Evolutionary conservation across 2,329 filamentous ascomycete genomes (phyloP), one percentile per base, ranked within the genome.

Genomic region (Byssoonygena ceratinophila): DNA sequence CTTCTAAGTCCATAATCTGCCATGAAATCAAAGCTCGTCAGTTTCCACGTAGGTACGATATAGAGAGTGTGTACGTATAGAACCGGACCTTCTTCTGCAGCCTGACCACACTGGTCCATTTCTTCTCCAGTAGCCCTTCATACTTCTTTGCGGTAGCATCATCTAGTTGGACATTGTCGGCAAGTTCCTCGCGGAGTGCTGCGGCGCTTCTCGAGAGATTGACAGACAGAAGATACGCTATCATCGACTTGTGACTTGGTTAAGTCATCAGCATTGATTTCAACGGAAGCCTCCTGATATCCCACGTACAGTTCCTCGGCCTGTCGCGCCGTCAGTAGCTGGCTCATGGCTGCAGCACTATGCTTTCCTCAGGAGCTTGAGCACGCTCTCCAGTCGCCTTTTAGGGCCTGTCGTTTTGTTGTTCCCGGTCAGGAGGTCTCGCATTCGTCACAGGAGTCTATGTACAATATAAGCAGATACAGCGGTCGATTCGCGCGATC

Each of bases 91-190:
- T 97, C 71, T 95, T 96, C 72, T 97, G 91, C 68, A 97, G 71
- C 56, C 91, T 80, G 63, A 96, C 89, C 25, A 97, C 85, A 63
- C 88, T 92, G 18, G 91, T 97, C 91, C 91, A 97, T 75, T 97
- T 97, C 79, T 95, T 96, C 76, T 97, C 91, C 59, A 97, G 72
- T 25, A 97, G 71, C 1, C 87, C 86, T 70, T 95, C 89, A 72
- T 96, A 97, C 72, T 94, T 95, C 75, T 95, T 95, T 49, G 84
- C 79, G 18, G 87, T 95, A 16, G 80, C 78, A 57, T 85, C 76
- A 66, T 95, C 88, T 62, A 94, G 90, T 45, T 72, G 71, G 52
- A 79, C 71, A 34, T 73, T 76, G 59, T 85, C 80, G 48, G 82
- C 78, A 3, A 95, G 77, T 68, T 96, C 90, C 63, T 85, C 77